phyloP scores from a whole-genome alignment of 2,329 filamentous ascomycete genomes.

The Botrytis elliptica region DNA sequence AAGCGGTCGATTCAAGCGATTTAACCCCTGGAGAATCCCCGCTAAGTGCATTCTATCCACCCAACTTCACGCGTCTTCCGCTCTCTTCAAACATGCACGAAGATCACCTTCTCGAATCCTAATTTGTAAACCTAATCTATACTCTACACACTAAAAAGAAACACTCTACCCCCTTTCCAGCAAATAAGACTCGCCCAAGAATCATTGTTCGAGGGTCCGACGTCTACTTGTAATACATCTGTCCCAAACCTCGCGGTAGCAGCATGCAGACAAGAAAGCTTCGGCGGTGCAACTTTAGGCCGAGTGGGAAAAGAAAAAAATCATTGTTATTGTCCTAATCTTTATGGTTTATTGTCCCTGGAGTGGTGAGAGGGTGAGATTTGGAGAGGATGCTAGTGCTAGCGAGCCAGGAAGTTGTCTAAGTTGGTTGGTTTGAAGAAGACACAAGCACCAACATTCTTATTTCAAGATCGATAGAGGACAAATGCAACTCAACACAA shows the following conservation, averaged over 20 bases:
- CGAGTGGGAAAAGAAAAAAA: neutral
- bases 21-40: neutral
- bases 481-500: neutral
- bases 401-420: neutral
- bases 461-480: neutral
- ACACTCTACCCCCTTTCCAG: neutral
- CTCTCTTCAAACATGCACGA: neutral
- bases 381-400: neutral
- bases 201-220: neutral
- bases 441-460: neutral
- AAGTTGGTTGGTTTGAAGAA: neutral
- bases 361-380: neutral
- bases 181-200: neutral
- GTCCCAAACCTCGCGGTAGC: neutral
- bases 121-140: neutral
- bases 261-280: neutral
- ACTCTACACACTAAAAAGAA: neutral
- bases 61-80: neutral
- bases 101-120: neutral
- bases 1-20: neutral
- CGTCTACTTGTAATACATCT: neutral
- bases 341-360: neutral
- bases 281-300: neutral
- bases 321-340: neutral
- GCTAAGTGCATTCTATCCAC: neutral